These are phyloP conservation scores for Nicotiana paniculata DNA, from an alignment of 257 asterid species.

Conservation along the genomic window DNA sequence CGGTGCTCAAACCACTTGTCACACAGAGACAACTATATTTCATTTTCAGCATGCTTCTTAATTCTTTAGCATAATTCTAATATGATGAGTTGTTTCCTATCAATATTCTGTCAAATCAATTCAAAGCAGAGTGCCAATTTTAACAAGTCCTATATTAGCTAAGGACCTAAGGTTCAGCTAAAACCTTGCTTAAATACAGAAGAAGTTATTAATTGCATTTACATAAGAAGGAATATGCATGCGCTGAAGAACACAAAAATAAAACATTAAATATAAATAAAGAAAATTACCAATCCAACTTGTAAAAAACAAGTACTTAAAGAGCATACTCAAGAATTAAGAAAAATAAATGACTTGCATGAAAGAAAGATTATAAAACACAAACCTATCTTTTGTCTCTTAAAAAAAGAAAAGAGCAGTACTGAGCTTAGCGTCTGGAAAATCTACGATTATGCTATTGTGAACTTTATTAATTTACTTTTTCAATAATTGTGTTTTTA, in stretches of 20 bases:
- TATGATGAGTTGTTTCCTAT: background rate
- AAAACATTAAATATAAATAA: background rate
- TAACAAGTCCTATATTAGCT: background rate
- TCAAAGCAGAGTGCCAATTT: background rate
- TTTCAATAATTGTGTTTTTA: too few relatives aligned
- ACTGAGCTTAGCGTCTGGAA: too few relatives aligned
- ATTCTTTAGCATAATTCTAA: background rate
- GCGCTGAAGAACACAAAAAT: background rate
- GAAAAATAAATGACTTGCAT: too few relatives aligned
- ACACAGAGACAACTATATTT: too few relatives aligned
- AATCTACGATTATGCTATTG: too few relatives aligned
- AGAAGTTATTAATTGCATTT: background rate
- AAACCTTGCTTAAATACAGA: background rate
- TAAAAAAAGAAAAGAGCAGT: too few relatives aligned
- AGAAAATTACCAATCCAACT: background rate
- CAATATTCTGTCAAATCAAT: background rate
- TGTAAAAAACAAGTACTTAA: too few relatives aligned
- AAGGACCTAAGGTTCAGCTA: background rate
- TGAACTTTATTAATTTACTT: too few relatives aligned
- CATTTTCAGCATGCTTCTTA: background rate
- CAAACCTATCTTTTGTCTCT: too few relatives aligned
- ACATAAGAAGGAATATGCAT: background rate
- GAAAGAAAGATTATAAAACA: too few relatives aligned
- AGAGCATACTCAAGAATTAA: too few relatives aligned
- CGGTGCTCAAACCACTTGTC: too few relatives aligned